Evolutionary conservation across 768 basidiomycete genomes (phyloP), one percentile per base, ranked within the genome.

Genomic region (Pisolithus albus): DNA sequence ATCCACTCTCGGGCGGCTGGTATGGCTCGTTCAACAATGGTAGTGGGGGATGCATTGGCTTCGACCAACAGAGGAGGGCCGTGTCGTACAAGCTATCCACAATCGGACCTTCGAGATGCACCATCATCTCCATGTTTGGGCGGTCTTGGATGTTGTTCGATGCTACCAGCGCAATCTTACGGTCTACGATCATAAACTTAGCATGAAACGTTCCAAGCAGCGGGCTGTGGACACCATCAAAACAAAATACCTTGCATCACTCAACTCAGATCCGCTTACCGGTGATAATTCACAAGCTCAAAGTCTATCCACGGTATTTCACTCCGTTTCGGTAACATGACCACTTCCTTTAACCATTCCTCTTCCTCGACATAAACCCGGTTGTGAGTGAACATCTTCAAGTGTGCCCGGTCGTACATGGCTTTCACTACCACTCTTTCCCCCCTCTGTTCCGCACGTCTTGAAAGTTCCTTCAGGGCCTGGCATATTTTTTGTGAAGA

Each of bases 11-110:
- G 39, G 66, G 65, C 45, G 37, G 56, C 47, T 64, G 64, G 15
- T 65, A 70, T 21, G 66, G 67, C 26, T 57, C 56, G n/a, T 55
- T 39, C 40, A 74, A 60, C 24, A 75, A 64, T 15, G 79, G 78
- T 21, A 78, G 59, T 8, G 71, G 70, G 10, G 80, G 78, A 34
- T 70, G 55, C 58, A 81, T 68, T 24, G 68, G 61, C 41, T 76
- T 74, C 56, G 68, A 72, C 81, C 82, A 86, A 42, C 78, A 78
- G 49, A 84, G 71, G 46, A 87, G 75, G 13, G 81, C 80, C 66
- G 78, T 79, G 64, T 87, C 86, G 66, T 85, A 86, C 56, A 87
- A 72, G 5, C 79, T 72, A 51, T 86, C 76, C 52, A 87, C 85
- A 48, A 88, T 75, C 0, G 81, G 80, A 0, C 85, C 85, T 60